phyloP scores from a whole-genome alignment of 805 yeast genomes.

The Jamesozyma spencerorum region DNA sequence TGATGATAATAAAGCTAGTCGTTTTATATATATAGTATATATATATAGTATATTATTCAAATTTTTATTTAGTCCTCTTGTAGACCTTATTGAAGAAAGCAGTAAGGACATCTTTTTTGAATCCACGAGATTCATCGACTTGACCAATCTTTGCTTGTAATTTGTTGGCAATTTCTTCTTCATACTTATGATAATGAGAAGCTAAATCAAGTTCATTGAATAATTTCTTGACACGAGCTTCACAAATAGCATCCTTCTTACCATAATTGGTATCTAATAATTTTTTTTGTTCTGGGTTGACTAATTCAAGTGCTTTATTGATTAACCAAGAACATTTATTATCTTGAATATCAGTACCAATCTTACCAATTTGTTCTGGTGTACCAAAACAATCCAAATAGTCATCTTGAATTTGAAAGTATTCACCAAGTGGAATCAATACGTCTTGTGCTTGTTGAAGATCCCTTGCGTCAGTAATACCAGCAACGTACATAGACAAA shows the following conservation, averaged over 20 bases:
- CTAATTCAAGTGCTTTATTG: conserved; percentile 80
- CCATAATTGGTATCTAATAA: conserved; percentile 86
- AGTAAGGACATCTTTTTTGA: conserved; percentile 76
- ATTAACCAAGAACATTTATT: conserved; percentile 98
- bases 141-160: conserved; percentile 55
- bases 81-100: conserved; percentile 84
- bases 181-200: conserved; percentile 65
- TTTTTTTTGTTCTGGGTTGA: conserved; percentile 65
- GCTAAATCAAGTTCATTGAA: conserved; percentile 69
- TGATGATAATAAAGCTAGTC: not conserved
- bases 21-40: not conserved
- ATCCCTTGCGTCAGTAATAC: conserved; percentile 59
- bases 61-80: conserved; percentile 72
- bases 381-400: conserved; percentile 94
- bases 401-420: conserved; percentile 98
- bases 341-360: conserved; percentile 97
- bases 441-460: conserved; percentile 81
- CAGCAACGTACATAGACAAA: conserved; percentile 89
- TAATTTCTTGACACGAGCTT: conserved; percentile 49
- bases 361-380: conserved; percentile 94
- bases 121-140: conserved; percentile 87
- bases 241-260: conserved; percentile 59
- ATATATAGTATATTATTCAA: not conserved
- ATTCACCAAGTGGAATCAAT: conserved; percentile 91
- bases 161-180: conserved; percentile 62